A percentile compares a stretch with the other conserved stretches of the same genome.
phyloP scores from a whole-genome alignment of 805 yeast species.

The Starmerella bombicola region DNA sequence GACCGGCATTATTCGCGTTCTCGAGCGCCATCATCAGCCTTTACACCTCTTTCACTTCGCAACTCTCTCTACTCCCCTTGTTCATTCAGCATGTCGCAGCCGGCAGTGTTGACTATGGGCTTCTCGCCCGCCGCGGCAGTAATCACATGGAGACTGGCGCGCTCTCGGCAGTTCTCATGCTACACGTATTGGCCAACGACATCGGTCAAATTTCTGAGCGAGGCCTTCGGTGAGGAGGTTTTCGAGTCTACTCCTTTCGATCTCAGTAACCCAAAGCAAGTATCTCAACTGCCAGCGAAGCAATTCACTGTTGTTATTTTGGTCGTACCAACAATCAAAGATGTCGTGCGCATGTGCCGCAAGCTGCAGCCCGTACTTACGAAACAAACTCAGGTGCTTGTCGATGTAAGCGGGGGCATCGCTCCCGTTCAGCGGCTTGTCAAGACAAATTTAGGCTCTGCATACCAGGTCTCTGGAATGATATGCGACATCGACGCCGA shows the following conservation, averaged over 20 bases:
- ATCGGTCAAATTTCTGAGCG: conserved; percentile 16
- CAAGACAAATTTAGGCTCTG: conserved; percentile 15
- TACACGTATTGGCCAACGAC: conserved; percentile 24
- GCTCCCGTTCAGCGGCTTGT: conserved; percentile 23
- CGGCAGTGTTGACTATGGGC: conserved; percentile 22
- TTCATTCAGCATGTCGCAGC: too few relatives aligned
- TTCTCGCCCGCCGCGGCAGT: conserved; percentile 24
- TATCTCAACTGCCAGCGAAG: conserved; percentile 8
- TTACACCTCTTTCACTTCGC: too few relatives aligned
- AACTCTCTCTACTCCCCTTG: too few relatives aligned
- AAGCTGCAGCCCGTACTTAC: conserved; percentile 19
- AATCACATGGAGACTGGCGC: conserved; percentile 22
- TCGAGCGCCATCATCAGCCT: too few relatives aligned
- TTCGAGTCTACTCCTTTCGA: conserved; percentile 20
- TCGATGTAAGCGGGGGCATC: conserved; percentile 23
- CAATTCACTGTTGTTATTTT: conserved; percentile 18
- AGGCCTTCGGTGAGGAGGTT: conserved; percentile 14
- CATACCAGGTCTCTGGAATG: conserved; percentile 17
- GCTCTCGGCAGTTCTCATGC: conserved; percentile 15
- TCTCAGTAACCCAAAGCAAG: conserved; percentile 9
- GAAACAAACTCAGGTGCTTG: conserved; percentile 19
- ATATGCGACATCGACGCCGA: conserved; percentile 23
- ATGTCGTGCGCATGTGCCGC: conserved; percentile 24
- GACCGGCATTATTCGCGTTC: too few relatives aligned
- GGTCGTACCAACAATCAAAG: conserved; percentile 22